These are phyloP conservation scores for Dichotomopilus funicola DNA, from an alignment of 2,329 filamentous ascomycete genomes.

Conservation along the genomic window DNA sequence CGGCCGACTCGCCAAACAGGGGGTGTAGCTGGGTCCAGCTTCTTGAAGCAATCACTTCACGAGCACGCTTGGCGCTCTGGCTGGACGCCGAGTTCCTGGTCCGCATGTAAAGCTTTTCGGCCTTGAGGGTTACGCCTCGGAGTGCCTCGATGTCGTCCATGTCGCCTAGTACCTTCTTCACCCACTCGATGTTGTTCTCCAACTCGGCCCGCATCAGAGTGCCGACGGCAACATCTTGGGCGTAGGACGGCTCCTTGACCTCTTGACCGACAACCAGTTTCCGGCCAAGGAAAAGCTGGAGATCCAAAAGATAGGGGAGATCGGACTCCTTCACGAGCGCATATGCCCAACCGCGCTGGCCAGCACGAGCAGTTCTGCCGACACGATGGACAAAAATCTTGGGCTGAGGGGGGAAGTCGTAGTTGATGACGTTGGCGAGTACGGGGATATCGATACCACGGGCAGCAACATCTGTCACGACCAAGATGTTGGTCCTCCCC, in stretches of 20 bases:
- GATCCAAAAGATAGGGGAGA: conserved; percentile 82
- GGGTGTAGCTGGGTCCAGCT: conserved; percentile 71
- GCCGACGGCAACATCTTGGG: conserved; percentile 79
- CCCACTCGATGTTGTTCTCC: conserved; percentile 73
- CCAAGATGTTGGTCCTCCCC: conserved; percentile 80
- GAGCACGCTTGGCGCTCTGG: conserved; percentile 83
- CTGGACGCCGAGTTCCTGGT: conserved; percentile 85
- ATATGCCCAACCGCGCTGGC: conserved; percentile 89
- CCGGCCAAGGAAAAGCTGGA: conserved; percentile 90
- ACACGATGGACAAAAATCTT: conserved; percentile 97
- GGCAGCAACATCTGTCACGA: conserved; percentile 94
- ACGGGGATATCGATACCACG: conserved; percentile 97
- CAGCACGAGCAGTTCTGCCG: conserved; percentile 89
- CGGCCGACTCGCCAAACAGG: conserved; percentile 67
- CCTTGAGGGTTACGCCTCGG: conserved; percentile 70
- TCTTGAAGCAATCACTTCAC: conserved; percentile 64
- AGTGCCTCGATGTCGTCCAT: conserved; percentile 66
- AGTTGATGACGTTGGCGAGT: conserved; percentile 96
- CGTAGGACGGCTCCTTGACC: conserved; percentile 58
- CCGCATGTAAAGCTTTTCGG: conserved; percentile 85
- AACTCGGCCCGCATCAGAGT: conserved; percentile 65
- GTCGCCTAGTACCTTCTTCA: conserved; percentile 70
- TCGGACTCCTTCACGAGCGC: conserved; percentile 84
- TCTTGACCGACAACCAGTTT: conserved; percentile 70
- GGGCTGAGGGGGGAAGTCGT: conserved; percentile 92